Evolutionary conservation across 2,329 filamentous ascomycete species (phyloP).

Genomic region (Xylaria sp.): DNA sequence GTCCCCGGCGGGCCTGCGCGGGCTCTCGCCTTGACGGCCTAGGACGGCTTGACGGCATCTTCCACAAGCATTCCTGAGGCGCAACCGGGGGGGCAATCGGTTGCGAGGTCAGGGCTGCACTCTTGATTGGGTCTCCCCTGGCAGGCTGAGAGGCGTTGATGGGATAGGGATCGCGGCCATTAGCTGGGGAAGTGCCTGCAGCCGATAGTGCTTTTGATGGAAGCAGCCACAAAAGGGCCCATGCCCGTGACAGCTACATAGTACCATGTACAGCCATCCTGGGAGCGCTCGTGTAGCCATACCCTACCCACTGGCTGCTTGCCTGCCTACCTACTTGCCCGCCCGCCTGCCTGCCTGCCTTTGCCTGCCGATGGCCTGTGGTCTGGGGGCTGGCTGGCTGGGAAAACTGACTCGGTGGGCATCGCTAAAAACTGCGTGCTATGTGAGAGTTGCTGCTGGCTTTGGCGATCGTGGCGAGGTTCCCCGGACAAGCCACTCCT

Average conservation of each 20-base stretch:
- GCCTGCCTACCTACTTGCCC: no score
- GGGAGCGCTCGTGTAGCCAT: constrained; percentile 16
- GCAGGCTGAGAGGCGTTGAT: neutral
- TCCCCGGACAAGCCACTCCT: neutral
- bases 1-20: neutral
- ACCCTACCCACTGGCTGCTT: neutral
- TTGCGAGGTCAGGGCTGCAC: neutral
- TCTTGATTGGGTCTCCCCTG: neutral
- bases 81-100: neutral
- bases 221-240: constrained; percentile 12
- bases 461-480: neutral
- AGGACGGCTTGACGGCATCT: neutral
- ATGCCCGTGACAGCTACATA: constrained; percentile 5
- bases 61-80: neutral
- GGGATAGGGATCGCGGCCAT: no score
- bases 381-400: no score
- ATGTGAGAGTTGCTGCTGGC: no score
- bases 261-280: no score
- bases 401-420: neutral
- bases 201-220: constrained; percentile 14
- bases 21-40: no score
- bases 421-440: no score
- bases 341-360: no score
- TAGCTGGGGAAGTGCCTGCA: constrained; percentile 3
- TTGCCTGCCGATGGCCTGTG: no score